These are phyloP conservation scores for Rhizopogon roseolus DNA, from an alignment of 768 basidiomycete species.

Conservation along the genomic window DNA sequence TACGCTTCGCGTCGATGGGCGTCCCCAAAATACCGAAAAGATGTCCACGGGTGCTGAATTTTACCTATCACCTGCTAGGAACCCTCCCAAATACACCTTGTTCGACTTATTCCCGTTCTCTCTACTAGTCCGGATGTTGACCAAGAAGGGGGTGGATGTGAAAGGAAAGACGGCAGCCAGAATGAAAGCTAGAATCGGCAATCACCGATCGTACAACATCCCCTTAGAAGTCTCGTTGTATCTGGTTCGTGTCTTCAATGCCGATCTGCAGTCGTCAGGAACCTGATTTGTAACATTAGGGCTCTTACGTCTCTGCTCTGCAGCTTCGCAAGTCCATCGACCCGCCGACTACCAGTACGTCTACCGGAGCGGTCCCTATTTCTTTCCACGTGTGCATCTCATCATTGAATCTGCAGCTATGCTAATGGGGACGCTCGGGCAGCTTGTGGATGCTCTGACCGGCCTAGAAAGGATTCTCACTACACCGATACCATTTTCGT, in stretches of 20 bases:
- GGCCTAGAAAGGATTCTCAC: conserved; percentile 71
- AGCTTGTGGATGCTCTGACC: conserved; percentile 61
- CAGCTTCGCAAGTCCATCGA: conserved; percentile 53
- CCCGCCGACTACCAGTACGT: conserved; percentile 56
- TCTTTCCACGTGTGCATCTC: not conserved
- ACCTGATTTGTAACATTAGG: conserved; percentile 32
- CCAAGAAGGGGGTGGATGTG: conserved; percentile 42
- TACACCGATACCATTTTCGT: conserved; percentile 76
- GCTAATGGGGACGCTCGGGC: conserved; percentile 44
- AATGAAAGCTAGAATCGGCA: conserved; percentile 45
- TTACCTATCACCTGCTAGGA: conserved; percentile 45
- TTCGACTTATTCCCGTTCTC: conserved; percentile 73
- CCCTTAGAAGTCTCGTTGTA: conserved; percentile 70
- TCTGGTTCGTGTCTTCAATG: conserved; percentile 35
- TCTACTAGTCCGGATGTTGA: conserved; percentile 42
- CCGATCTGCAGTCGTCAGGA: too few relatives aligned
- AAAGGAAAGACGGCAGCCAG: conserved; percentile 61
- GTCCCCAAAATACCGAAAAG: conserved; percentile 2
- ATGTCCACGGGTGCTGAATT: conserved; percentile 25
- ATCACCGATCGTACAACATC: conserved; percentile 49
- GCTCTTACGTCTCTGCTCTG: conserved; percentile 60
- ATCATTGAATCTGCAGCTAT: conserved; percentile 28
- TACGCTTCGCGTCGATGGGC: conserved; percentile 3
- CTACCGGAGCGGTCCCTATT: not conserved
- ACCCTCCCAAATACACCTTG: conserved; percentile 55